Conservation (phyloP, 1,284 basidiomycete genomes). For the Moniliophthora roreri region DNA sequence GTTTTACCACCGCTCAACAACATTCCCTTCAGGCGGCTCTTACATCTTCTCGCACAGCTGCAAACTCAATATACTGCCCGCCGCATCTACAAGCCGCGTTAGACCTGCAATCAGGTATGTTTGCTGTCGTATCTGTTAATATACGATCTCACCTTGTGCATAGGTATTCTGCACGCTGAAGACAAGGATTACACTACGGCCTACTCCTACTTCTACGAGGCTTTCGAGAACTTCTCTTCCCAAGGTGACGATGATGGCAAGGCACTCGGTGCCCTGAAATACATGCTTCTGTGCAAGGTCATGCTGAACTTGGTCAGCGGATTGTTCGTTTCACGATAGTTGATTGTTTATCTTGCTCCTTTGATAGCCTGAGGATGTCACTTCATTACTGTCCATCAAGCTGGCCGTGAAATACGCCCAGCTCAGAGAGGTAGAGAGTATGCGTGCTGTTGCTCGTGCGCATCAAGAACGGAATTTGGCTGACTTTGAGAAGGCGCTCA, state of each 20-base stretch:
- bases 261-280: slow-evolving; percentile 89
- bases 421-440: slow-evolving; percentile 86
- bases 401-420: slow-evolving; percentile 85
- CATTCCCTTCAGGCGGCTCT: slow-evolving; percentile 69
- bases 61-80: slow-evolving; percentile 97
- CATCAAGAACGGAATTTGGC: slow-evolving; percentile 89
- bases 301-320: slow-evolving; percentile 88
- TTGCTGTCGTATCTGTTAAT: neutral
- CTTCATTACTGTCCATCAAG: slow-evolving; percentile 83
- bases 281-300: slow-evolving; percentile 97
- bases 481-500: slow-evolving; percentile 86
- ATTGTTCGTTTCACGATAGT: neutral
- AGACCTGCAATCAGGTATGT: slow-evolving; percentile 75
- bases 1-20: neutral
- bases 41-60: slow-evolving; percentile 91
- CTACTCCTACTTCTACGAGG: slow-evolving; percentile 98
- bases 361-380: slow-evolving; percentile 87
- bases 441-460: slow-evolving; percentile 93
- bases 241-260: slow-evolving; percentile 66
- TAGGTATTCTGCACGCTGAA: slow-evolving; percentile 89
- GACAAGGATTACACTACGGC: slow-evolving; percentile 98
- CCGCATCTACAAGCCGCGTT: slow-evolving; percentile 90
- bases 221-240: slow-evolving; percentile 79
- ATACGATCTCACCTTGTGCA: neutral
- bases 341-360: neutral